Percentiles rank a stretch among this genome's conserved stretches.
phyloP scores from a whole-genome alignment of 2,329 filamentous ascomycete species.

The Sporothrix inflata region DNA sequence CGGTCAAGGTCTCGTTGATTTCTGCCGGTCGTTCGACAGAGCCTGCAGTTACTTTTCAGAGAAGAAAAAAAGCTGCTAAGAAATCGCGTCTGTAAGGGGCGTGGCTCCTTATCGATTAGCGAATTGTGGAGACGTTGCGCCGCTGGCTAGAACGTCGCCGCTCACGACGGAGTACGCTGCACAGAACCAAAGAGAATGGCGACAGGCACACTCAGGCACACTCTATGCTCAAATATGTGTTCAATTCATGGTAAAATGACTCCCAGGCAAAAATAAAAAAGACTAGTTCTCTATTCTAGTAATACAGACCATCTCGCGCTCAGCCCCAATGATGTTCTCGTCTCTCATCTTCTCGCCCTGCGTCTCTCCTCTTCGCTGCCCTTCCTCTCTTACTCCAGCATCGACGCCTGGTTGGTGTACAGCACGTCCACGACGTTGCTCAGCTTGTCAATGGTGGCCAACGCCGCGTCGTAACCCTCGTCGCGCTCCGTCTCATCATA shows the following conservation, averaged over 20 bases:
- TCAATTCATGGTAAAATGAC: not conserved
- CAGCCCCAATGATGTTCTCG: not conserved
- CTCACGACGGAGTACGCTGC: too few species aligned
- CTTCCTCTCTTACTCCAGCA: constrained; percentile 70
- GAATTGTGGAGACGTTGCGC: not conserved
- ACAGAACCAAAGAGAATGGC: not conserved
- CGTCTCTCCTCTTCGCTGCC: not conserved
- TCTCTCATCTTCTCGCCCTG: not conserved
- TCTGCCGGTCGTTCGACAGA: constrained; percentile 5
- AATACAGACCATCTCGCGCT: constrained; percentile 23
- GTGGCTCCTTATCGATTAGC: constrained; percentile 16
- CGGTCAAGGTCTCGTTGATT: not conserved
- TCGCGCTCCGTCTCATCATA: constrained; percentile 95
- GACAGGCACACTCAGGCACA: not conserved
- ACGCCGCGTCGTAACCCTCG: constrained; percentile 88
- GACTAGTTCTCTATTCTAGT: constrained; percentile 25
- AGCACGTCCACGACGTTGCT: constrained; percentile 96
- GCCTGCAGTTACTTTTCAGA: not conserved
- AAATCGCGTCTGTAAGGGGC: constrained; percentile 10
- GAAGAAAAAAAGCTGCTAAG: constrained; percentile 13
- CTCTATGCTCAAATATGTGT: not conserved
- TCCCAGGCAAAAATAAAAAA: not conserved
- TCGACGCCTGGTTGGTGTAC: constrained; percentile 95
- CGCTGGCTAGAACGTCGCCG: not conserved
- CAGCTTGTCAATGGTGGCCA: constrained; percentile 95